Base-by-base conservation (phyloP, 169 alveolate species). In the Plasmodium vivax region DNA sequence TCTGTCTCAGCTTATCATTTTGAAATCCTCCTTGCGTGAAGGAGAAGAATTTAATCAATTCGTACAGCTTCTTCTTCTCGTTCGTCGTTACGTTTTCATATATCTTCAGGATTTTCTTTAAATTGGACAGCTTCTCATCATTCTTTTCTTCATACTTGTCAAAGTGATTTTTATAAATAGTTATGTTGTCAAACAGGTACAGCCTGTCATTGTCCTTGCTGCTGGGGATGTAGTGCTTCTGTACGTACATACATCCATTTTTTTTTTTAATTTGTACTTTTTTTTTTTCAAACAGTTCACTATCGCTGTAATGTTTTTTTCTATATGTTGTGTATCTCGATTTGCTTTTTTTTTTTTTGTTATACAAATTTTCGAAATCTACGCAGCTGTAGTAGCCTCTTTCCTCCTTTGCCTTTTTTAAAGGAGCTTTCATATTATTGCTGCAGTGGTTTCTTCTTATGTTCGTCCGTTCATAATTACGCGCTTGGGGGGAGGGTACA, bases 11-110 rank as follows among this genome's bases (percentile, higher is more conserved):
- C 38, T 79, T 45, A 19, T 90, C 74, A 90, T 68, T 90, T 68
- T 82, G 94, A 90, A 90, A 90, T 19, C 94, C 94, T 38, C 84
- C 94, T 90, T 80, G 83, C 6, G 94, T 80, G 83, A 80, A 90
- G 41, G 94, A 90, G 73, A 80, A 90, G 30, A 82, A 90, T 34
- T 90, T 90, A 68, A 90, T 90, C 83, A 90, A 80, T 43, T 90
- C 92, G 83, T 90, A 90, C 6, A 90, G 58, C 23, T 90, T 80
- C 16, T 68, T 90, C 72, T 90, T 79, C 34, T 90, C 94, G 62
- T 80, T 68, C 10, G 68, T 74, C 38, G 90, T 27, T 47, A 81
- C 94, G 81, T 90, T 79, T 90, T 90, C 94, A 90, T 90, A 90
- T 62, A 90, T 90, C 83, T 82, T 90, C 73, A 90, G 83, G 45